Evolutionary conservation across 805 yeast genomes (phyloP), one percentile per base, ranked within the genome.

Genomic region (Jamesozyma piceae): DNA sequence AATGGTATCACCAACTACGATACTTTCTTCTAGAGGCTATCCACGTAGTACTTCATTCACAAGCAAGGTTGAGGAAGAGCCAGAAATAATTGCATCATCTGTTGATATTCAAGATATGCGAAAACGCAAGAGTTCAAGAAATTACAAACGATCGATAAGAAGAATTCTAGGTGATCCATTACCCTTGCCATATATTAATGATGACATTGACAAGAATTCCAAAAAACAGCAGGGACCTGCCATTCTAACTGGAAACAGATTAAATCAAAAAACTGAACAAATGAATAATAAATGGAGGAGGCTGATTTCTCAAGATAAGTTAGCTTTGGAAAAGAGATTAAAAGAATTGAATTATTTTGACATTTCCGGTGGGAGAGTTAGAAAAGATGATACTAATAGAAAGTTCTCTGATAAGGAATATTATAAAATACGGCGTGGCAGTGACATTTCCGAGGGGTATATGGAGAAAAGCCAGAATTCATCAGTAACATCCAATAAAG

Each of bases 111-210:
- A 10, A 11, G 18, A 31, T 31, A 18, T 31, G 18, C 19, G 34
- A 17, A 5, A 11, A 31, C 15, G 34, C 10, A 31, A n/a, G 18
- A n/a, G 18, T 31, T 31, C 34, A n/a, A 31, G 19, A 17, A n/a
- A 31, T 15, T 4, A 17, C n/a, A n/a, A 31, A 31, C 30, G 34
- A 22, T 43, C 45, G 34, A 41, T 39, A 30, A 48, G 51, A 28
- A 46, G 45, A 18, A 37, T 42, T 13, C 49, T 67, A 11, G 71
- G 71, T 1, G 63, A 62, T 13, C 72, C 72, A 2, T 37, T 67
- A 18, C 72, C 72, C 2, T 47, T 67, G 30, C 69, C 68, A 1
- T 67, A 67, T 41, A 35, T 57, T 15, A 44, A 49, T 2, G 29
- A 43, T 5, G 32, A 39, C 3, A 29, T 34, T 29, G 18, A n/a